Evolutionary conservation across 768 basidiomycete species (phyloP), one percentile per base, ranked within the genome.

Genomic region (Coprinopsis sp.): DNA sequence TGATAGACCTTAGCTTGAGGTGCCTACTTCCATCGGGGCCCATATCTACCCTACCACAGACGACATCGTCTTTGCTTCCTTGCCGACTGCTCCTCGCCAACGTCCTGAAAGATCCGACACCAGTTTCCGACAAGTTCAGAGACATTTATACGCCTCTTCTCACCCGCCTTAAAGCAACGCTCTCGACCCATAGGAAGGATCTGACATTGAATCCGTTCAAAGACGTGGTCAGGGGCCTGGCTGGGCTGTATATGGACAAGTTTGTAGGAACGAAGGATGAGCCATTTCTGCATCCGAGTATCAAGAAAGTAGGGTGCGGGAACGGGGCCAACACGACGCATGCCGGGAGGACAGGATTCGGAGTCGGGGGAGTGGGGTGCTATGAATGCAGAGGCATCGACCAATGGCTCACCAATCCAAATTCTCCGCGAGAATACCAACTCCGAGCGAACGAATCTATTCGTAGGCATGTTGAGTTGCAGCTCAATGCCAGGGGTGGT

Each of bases 261-360:
- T 42, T 65, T 12, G 53, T 70, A 7, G 61, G 62, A 4, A 44
- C 51, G 4, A 60, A 58, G 37, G 45, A 49, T 5, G 50, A 51
- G 6, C 13, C 41, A 3, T 47, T 29, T 31, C 21, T 47, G 24
- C 41, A 24, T 11, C 14, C 46, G 2, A 48, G 46, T 12, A 49
- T 65, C 28, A 58, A 63, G 23, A 65, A 62, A 28, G 49, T 69
- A 28, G 63, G 63, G 5, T 67, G 67, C 44, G 61, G 64, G 19
- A n/a, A n/a, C n/a, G n/a, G n/a, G n/a, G n/a, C n/a, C n/a, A n/a
- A n/a, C n/a, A n/a, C n/a, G n/a, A n/a, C n/a, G n/a, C n/a, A n/a
- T n/a, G n/a, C n/a, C n/a, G n/a, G n/a, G n/a, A n/a, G n/a, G n/a
- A n/a, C n/a, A n/a, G n/a, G n/a, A n/a, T n/a, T n/a, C n/a, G n/a